phyloP scores from a whole-genome alignment of 2,329 filamentous ascomycete species.

The Curvularia eragrostidis region DNA sequence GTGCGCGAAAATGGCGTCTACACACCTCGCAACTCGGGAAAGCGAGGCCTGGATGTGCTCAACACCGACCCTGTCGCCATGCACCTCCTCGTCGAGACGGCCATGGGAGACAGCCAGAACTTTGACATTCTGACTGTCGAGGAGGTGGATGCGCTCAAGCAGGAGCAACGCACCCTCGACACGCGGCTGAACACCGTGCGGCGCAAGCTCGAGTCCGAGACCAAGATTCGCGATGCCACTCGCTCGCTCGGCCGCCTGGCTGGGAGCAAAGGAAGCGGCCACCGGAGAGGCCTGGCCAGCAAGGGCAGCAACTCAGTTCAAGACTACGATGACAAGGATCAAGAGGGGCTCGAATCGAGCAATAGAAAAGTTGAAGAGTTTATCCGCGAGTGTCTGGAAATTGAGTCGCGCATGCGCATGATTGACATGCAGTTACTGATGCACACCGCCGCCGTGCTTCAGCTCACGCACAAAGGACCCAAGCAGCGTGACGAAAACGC shows the following conservation, averaged over 20 bases:
- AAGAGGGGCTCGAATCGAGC: conserved; percentile 75
- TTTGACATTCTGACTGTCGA: conserved; percentile 89
- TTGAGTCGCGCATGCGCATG: conserved; percentile 78
- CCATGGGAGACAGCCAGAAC: conserved; percentile 82
- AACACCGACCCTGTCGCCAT: conserved; percentile 72
- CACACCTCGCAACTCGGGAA: conserved; percentile 37
- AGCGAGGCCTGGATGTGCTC: conserved; percentile 41
- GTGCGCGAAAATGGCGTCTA: conserved; percentile 37
- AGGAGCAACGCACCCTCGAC: conserved; percentile 74
- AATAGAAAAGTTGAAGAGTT: conserved; percentile 86
- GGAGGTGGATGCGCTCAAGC: conserved; percentile 90
- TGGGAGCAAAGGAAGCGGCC: conserved; percentile 59
- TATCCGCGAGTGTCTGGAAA: conserved; percentile 76
- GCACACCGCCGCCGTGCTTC: conserved; percentile 91
- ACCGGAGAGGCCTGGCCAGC: conserved; percentile 60
- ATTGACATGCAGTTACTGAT: conserved; percentile 78
- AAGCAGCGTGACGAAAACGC: conserved; percentile 62
- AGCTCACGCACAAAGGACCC: conserved; percentile 83
- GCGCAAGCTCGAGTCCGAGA: conserved; percentile 85
- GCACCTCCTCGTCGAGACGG: conserved; percentile 92
- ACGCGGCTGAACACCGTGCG: conserved; percentile 82
- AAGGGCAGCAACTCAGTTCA: conserved; percentile 49
- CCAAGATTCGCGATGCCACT: conserved; percentile 92
- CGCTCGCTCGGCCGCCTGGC: conserved; percentile 84
- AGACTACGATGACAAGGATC: conserved; percentile 58